Base-by-base conservation (phyloP, 2,329 filamentous ascomycete species). In the Xylaria sp. region DNA sequence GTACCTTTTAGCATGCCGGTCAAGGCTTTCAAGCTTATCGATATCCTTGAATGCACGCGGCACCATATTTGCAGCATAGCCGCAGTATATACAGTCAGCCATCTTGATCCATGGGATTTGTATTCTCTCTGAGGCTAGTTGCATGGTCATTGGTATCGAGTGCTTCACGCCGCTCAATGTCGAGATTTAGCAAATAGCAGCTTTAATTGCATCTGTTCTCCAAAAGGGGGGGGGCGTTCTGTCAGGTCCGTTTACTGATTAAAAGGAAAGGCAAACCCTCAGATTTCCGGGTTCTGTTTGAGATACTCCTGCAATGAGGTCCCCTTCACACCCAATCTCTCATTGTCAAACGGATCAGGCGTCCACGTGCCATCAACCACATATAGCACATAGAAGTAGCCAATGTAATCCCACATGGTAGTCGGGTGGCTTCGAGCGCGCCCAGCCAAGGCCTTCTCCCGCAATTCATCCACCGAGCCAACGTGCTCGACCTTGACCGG, bases 401-500 rank as follows among this genome's bases (percentile, higher is more conserved):
- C 69, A 13, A 73, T 73, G 55, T 73, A 73, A 31, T 73, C 61
- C 69, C 72, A 73, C 57, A 73, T 66, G 25, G 57, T 61, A 20
- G 25, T 64, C 48, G 66, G 71, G 20, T 65, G 41, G 37, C 66
- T 59, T 37, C 34, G 55, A 1, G 67, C 56, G 10, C 66, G 67
- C 12, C 60, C 70, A 52, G 65, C 58, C 48, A 69, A 9, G 28
- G 73, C 69, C 39, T 62, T 55, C 51, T 70, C 50, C 34, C 70
- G 64, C 13, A 73, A 61, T 12, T 70, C 73, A 12, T 70, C 67
- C 18, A 72, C 70, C 0, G 62, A 65, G 31, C 73, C 73, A 56
- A 71, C 68, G 12, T 58, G 44, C 51, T 70, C 62, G 20, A 72
- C 58, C 6, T 65, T 63, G 10, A 74, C 50, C 12, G 69, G 52